Evolutionary conservation across 1,284 basidiomycete genomes (phyloP).

Genomic region (Ustilago vetiveriae): DNA sequence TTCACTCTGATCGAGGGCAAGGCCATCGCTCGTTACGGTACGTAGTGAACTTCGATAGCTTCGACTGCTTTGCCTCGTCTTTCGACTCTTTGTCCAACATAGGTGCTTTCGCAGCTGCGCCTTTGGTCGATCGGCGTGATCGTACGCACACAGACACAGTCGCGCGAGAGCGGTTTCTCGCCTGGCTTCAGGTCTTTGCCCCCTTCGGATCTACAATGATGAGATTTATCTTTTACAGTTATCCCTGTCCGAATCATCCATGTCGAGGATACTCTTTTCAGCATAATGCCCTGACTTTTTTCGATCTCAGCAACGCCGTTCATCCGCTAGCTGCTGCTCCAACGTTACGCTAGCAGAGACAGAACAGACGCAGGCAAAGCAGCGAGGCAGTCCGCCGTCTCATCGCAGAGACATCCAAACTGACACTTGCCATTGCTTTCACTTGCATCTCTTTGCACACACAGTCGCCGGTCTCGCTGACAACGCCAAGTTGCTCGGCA

Average conservation of each 20-base stretch:
- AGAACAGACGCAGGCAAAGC: conserved; percentile 6
- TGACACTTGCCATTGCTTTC: conserved; percentile 8
- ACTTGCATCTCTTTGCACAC: neutral
- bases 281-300: conserved; percentile 62
- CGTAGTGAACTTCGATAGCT: conserved; percentile 69
- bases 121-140: too few relatives aligned
- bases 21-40: conserved; percentile 88
- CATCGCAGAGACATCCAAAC: neutral
- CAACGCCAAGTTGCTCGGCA: conserved; percentile 76
- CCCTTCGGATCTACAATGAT: conserved; percentile 59
- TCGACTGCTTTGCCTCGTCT: conserved; percentile 3
- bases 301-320: too few relatives aligned
- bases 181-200: too few relatives aligned
- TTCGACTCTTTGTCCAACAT: too few relatives aligned
- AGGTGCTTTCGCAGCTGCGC: too few relatives aligned
- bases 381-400: neutral
- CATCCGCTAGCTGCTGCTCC: neutral
- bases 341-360: neutral
- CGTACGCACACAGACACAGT: too few relatives aligned
- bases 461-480: conserved; percentile 78
- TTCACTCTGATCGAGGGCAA: conserved; percentile 80
- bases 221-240: conserved; percentile 68
- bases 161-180: too few relatives aligned
- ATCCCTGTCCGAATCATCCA: conserved; percentile 67
- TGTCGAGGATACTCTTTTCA: conserved; percentile 72